A percentile compares a stretch with the other conserved stretches of the same genome.
These are phyloP conservation scores for Apiospora malaysiana DNA, from an alignment of 2,329 filamentous ascomycete species.

Conservation along the genomic window DNA sequence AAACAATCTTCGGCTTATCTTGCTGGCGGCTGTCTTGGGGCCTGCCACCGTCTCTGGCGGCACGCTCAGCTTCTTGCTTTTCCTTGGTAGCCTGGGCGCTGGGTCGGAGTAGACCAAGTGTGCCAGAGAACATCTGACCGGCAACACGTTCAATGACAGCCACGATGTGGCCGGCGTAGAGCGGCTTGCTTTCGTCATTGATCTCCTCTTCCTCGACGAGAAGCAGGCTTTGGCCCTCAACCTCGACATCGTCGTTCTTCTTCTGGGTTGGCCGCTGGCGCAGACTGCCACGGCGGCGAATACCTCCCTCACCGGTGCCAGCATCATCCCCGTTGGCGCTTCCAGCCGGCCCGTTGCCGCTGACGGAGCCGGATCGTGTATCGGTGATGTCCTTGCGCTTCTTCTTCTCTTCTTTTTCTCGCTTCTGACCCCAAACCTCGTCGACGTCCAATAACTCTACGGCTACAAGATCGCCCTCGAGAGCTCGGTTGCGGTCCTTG, in stretches of 20 bases:
- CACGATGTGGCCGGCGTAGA: constrained; percentile 96
- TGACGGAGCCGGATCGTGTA: constrained; percentile 78
- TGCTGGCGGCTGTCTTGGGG: constrained; percentile 83
- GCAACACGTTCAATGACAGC: constrained; percentile 96
- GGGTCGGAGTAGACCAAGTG: constrained; percentile 88
- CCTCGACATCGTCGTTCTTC: constrained; percentile 99
- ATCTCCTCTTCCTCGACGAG: constrained; percentile 99
- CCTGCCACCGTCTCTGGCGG: constrained; percentile 82
- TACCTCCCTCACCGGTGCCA: constrained; percentile 75
- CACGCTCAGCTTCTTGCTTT: constrained; percentile 96
- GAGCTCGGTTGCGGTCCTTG: constrained; percentile 95
- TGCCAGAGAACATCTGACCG: constrained; percentile 98
- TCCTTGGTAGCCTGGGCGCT: constrained; percentile 99
- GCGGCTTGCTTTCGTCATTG: constrained; percentile 95
- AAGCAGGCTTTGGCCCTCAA: constrained; percentile 95
- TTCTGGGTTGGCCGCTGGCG: constrained; percentile 97
- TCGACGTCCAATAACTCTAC: constrained; percentile 97
- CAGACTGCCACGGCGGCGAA: constrained; percentile 91
- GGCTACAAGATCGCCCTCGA: constrained; percentile 95
- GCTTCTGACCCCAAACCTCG: constrained; percentile 98
- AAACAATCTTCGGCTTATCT: constrained; percentile 99
- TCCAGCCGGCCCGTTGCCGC: constrained; percentile 66
- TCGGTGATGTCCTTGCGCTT: constrained; percentile 99
- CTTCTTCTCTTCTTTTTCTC: constrained; percentile 99
- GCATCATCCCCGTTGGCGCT: constrained; percentile 66